Conservation (phyloP, 352 stramenopile genomes). For the Pythium guiyangense region DNA sequence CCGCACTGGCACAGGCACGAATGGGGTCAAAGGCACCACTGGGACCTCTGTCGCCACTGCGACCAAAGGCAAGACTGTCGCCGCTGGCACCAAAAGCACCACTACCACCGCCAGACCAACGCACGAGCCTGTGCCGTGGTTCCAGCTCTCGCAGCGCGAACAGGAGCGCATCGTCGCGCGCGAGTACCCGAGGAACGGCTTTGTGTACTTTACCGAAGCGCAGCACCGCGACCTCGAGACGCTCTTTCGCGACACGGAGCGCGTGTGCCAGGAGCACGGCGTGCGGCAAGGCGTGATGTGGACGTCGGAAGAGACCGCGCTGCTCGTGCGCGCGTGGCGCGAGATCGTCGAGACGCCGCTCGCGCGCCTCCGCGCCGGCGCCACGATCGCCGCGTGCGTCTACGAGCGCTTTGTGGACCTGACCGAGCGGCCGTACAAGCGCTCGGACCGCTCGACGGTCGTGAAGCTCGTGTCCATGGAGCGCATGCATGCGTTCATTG, state of each 20-base stretch:
- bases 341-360: constrained; percentile 3
- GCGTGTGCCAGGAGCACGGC: neutral
- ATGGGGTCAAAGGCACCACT: too few relatives aligned
- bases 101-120: too few relatives aligned
- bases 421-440: neutral
- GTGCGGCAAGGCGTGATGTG: constrained; percentile 4
- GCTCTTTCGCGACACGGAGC: constrained; percentile 6
- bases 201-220: constrained; percentile 11
- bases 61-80: too few relatives aligned
- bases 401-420: constrained; percentile 11
- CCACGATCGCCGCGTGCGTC: constrained; percentile 2
- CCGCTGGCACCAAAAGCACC: too few relatives aligned
- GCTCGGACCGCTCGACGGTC: constrained; percentile 3
- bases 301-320: constrained; percentile 4
- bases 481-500: constrained; percentile 11
- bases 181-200: constrained; percentile 8
- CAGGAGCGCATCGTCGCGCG: constrained; percentile 9
- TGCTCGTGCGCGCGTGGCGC: constrained; percentile 10
- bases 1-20: neutral
- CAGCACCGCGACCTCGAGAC: constrained; percentile 4
- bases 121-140: neutral
- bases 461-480: constrained; percentile 4
- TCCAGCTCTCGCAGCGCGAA: constrained; percentile 3
- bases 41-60: too few relatives aligned
- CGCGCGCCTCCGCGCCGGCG: neutral